phyloP scores from a whole-genome alignment of 2,329 filamentous ascomycete genomes.

The Fusarium heterosporum region DNA sequence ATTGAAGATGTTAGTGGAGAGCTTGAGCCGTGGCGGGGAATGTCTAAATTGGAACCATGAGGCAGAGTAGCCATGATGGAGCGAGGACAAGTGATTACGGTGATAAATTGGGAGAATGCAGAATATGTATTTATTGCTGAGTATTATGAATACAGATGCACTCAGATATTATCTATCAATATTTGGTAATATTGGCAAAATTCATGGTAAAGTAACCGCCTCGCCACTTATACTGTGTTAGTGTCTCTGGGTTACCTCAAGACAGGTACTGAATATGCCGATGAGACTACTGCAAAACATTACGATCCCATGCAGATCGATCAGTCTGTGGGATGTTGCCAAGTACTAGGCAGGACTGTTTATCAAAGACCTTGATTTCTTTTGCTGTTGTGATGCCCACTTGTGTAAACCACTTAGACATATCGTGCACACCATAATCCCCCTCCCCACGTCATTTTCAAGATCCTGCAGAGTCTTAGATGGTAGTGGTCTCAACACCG shows the following conservation, averaged over 20 bases:
- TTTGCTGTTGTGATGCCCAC: constrained; percentile 18
- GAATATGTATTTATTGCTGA: background rate
- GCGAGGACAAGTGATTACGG: background rate
- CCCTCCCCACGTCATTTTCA: constrained; percentile 31
- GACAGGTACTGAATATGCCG: background rate
- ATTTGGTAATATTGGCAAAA: background rate
- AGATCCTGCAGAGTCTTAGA: constrained; percentile 28
- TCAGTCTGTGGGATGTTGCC: background rate
- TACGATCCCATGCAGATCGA: background rate
- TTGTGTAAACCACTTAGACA: constrained; percentile 2
- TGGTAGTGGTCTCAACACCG: constrained; percentile 21
- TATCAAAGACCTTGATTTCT: constrained; percentile 26
- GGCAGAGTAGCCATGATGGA: constrained; percentile 11
- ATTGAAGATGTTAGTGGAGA: constrained; percentile 32
- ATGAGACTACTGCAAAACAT: constrained; percentile 6
- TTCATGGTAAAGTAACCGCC: background rate
- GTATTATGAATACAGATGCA: too few relatives aligned
- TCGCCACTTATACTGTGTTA: background rate
- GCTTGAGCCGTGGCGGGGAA: constrained; percentile 19
- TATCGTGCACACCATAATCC: constrained; percentile 25
- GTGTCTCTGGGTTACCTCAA: background rate
- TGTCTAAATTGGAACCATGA: background rate
- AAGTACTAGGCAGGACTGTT: background rate
- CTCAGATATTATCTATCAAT: background rate
- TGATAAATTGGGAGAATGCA: background rate